Base-by-base conservation (phyloP, 257 asterid species). In the Solanum chiquidenum region DNA sequence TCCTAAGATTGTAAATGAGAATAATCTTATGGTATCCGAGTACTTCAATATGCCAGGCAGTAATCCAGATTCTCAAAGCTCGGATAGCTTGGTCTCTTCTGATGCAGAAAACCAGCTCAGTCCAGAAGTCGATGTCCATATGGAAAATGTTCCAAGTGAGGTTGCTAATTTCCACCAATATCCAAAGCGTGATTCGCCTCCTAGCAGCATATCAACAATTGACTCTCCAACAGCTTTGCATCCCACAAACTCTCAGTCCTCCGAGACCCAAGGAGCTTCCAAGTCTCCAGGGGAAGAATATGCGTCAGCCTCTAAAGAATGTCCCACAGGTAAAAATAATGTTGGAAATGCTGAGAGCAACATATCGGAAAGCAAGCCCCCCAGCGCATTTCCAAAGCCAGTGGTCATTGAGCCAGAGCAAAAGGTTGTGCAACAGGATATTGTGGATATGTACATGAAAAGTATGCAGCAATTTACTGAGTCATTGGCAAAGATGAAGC, bases 401-500 rank as follows among this genome's bases (percentile, higher is more conserved):
- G 83, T 90, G 31, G 95, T 94, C 80, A 88, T 90, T n/a, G 98
- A 92, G 89, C 91, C 92, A 1, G 99, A 95, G 93, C 88, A 91
- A 1, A 89, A 94, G 93, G 91, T 97, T 92, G 98, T 94, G 87
- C 99, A 97, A 91, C 98, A 97, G 91, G 99, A 96, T 69, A 94
- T 95, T 42, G 99, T 96, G 91, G 98, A 97, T 40, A 95, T 97
- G 98, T 97, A 96, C 93, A 95, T 96, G 99, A 97, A 95, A 90
- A 96, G 98, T 91, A 97, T 97, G 99, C 99, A 97, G 93, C 98
- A 95, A 20, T 95, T 97, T 66, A 95, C 98, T 0, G 98, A 95
- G 83, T 97, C 99, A 9, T 83, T 97, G 90, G 98, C 98, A 40
- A 97, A 97, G 88, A 97, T 97, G 99, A 95, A 95, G 93, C 98